Evolutionary conservation across 1,139 yeast genomes (phyloP).

Genomic region (Citeromyces hawaiiensis): DNA sequence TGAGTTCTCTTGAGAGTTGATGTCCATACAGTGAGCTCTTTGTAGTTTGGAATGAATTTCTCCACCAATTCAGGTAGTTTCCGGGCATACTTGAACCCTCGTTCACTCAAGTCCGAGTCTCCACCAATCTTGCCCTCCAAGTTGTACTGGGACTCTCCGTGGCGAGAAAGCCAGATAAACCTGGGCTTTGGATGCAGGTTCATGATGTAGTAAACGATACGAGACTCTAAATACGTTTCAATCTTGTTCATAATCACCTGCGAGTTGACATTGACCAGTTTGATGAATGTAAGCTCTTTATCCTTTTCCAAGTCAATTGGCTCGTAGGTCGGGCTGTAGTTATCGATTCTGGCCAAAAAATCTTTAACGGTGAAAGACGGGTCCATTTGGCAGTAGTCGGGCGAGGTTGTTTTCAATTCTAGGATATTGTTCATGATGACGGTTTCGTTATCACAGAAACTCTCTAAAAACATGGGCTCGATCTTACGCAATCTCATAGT

Average conservation of each 20-base stretch:
- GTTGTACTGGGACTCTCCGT: constrained; percentile 89
- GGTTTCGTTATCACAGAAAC: constrained; percentile 78
- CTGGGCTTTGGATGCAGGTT: constrained; percentile 88
- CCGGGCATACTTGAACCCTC: constrained; percentile 79
- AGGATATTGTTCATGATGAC: constrained; percentile 65
- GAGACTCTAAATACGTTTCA: constrained; percentile 78
- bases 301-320: constrained; percentile 49
- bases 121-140: constrained; percentile 95
- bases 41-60: constrained; percentile 52
- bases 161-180: constrained; percentile 85
- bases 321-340: constrained; percentile 65
- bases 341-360: constrained; percentile 57
- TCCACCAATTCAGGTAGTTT: constrained; percentile 71
- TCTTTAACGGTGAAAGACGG: constrained; percentile 64
- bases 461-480: constrained; percentile 86
- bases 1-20: constrained; percentile 87
- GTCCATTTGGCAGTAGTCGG: constrained; percentile 68
- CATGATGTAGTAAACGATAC: constrained; percentile 93
- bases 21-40: constrained; percentile 87
- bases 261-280: constrained; percentile 74
- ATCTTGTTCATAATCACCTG: constrained; percentile 82
- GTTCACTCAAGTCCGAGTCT: constrained; percentile 72
- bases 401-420: constrained; percentile 80
- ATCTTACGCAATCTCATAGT: constrained; percentile 55
- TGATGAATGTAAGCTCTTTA: constrained; percentile 65